Base-by-base conservation (phyloP, 176 grass and related monocot species). In the Oryza glumipatula region DNA sequence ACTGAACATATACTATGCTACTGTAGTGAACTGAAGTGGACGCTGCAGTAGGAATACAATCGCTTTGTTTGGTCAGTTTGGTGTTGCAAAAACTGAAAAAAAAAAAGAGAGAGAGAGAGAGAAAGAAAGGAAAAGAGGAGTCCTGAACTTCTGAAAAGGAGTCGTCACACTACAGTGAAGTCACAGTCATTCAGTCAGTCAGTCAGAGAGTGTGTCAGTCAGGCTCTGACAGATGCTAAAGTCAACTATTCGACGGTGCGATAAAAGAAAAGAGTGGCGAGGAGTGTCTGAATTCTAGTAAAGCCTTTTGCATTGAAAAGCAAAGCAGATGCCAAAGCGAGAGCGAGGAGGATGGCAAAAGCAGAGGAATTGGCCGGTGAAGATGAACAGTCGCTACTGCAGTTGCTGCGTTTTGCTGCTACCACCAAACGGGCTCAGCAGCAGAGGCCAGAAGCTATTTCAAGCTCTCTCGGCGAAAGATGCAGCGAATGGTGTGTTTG, bases 171-270 rank as follows among this genome's bases (percentile, higher is more conserved):
- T 4, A 64, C 6, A 39, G 49, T 52, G 60, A 17, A 39, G 43
- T 15, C n/a, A 44, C 11, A n/a, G 24, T 73, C n/a, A 56, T 12
- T 45, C 80, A 65, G n/a, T 11, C 30, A 24, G 63, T 14, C n/a
- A 70, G 33, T n/a, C 73, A 48, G 77, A 74, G 70, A 65, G 22
- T 3, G 23, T 30, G 70, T 49, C 54, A 49, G 47, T 49, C 12
- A 58, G 16, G 17, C 6, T 58, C 43, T 49, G 19, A 21, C 21
- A 7, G 44, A 45, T 3, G 15, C 7, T 11, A 9, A 79, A 85
- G 87, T 89, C 87, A 89, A 80, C 63, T 80, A 76, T 24, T 36
- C 52, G 48, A n/a, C 16, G 82, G 19, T 60, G 56, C 22, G 65
- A 7, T 60, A 74, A 7, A 7, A 51, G 22, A 15, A 15, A 65